These are phyloP conservation scores for Quercus berberidifolia DNA, from an alignment of 306 rosid species.

Conservation along the genomic window DNA sequence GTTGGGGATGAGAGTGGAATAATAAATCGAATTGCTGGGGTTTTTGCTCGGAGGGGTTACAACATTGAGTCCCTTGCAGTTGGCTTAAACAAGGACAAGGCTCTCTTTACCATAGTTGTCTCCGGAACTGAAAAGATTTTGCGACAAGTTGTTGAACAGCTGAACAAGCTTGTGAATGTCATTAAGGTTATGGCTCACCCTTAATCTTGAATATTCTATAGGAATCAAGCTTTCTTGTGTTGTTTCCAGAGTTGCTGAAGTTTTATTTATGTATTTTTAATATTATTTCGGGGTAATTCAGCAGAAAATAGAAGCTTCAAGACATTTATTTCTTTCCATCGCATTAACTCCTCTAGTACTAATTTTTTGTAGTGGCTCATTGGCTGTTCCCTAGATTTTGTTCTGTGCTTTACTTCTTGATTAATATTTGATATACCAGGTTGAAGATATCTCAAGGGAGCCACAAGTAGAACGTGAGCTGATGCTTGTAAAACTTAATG, in stretches of 20 bases:
- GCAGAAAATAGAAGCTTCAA: neutral
- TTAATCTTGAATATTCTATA: neutral
- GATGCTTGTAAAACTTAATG: constrained; percentile 60
- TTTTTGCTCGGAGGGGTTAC: constrained; percentile 64
- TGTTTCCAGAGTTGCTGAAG: neutral
- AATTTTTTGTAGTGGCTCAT: neutral
- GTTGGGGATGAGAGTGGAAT: constrained; percentile 73
- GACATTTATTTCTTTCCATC: neutral
- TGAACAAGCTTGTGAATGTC: constrained; percentile 60
- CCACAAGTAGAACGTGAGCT: constrained; percentile 59
- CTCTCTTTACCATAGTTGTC: constrained; percentile 61
- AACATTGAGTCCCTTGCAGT: constrained; percentile 66
- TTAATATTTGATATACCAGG: constrained; percentile 30
- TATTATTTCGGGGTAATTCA: neutral
- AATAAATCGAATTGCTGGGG: constrained; percentile 65
- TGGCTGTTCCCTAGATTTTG: neutral
- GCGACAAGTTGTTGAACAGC: constrained; percentile 59
- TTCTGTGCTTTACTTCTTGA: neutral
- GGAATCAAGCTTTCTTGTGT: neutral
- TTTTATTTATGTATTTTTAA: neutral
- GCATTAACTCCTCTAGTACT: neutral
- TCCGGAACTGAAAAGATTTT: constrained; percentile 51
- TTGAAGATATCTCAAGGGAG: constrained; percentile 58
- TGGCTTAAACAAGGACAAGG: constrained; percentile 60
- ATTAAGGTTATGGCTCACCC: constrained; percentile 33